phyloP scores from a whole-genome alignment of 2,329 filamentous ascomycete genomes.

The Westerdykella sp. region DNA sequence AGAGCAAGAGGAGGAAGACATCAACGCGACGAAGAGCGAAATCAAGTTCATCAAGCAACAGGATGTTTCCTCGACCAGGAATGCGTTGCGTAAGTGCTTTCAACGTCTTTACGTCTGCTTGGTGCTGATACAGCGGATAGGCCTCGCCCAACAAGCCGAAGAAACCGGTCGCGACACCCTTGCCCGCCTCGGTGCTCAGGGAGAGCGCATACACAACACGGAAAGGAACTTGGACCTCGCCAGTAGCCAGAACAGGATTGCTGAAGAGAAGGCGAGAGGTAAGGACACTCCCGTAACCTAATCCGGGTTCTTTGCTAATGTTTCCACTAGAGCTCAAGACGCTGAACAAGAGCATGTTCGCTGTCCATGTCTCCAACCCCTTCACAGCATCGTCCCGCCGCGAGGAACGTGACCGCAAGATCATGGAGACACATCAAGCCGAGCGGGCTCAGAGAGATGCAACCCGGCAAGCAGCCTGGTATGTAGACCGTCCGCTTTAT shows the following conservation, averaged over 20 bases:
- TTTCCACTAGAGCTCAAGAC: slow-evolving; percentile 61
- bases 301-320: no score
- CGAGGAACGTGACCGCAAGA: slow-evolving; percentile 54
- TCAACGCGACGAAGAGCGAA: slow-evolving; percentile 66
- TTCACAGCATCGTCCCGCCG: slow-evolving; percentile 56
- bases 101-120: slow-evolving; percentile 1
- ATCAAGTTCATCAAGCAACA: slow-evolving; percentile 71
- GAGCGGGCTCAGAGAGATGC: slow-evolving; percentile 53
- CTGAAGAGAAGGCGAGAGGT: slow-evolving; percentile 66
- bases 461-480: slow-evolving; percentile 48
- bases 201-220: slow-evolving; percentile 39
- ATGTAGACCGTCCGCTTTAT: no score
- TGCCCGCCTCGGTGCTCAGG: slow-evolving; percentile 27
- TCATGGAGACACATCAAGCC: slow-evolving; percentile 58
- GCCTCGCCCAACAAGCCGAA: slow-evolving; percentile 60
- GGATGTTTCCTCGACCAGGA: slow-evolving; percentile 65
- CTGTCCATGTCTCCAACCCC: slow-evolving; percentile 57
- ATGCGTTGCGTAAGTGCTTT: slow-evolving; percentile 52
- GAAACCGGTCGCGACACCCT: slow-evolving; percentile 55
- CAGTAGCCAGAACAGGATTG: slow-evolving; percentile 67
- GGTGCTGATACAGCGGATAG: slow-evolving; percentile 2
- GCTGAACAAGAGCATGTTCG: slow-evolving; percentile 86
- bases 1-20: slow-evolving; percentile 65
- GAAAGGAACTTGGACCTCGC: slow-evolving; percentile 79
- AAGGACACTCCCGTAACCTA: no score